A percentile compares a stretch with the other conserved stretches of the same genome.
phyloP scores from a whole-genome alignment of 805 yeast species.

The Cyberlindnera sargentensis region DNA sequence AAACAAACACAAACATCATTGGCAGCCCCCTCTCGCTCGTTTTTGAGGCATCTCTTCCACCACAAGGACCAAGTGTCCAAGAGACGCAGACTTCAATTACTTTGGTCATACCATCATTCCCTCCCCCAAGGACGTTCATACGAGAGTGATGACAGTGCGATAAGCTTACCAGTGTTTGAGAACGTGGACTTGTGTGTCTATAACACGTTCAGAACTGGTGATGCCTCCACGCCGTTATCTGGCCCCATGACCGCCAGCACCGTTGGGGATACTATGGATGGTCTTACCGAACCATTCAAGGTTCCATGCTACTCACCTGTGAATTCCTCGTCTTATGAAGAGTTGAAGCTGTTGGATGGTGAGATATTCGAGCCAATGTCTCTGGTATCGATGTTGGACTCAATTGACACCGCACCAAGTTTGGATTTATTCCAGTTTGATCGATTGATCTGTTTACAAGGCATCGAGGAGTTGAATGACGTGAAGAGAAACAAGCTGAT shows the following conservation, averaged over 20 bases:
- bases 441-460: neutral
- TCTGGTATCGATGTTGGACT: constrained; percentile 1
- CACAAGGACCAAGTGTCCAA: no score
- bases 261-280: neutral
- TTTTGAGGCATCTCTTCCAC: no score
- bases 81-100: no score
- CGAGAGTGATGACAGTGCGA: neutral
- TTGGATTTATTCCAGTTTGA: constrained; percentile 3
- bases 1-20: no score
- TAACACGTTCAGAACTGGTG: neutral
- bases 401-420: constrained; percentile 1
- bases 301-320: constrained; percentile 1
- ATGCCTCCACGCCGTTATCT: neutral
- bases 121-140: no score
- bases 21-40: no score
- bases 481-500: neutral
- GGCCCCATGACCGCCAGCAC: neutral
- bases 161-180: neutral
- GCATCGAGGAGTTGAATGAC: neutral
- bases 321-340: constrained; percentile 4
- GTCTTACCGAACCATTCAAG: neutral
- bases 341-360: constrained; percentile 1
- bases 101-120: no score
- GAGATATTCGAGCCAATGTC: constrained; percentile 1
- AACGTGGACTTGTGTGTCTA: neutral